Conservation (phyloP, 2,329 filamentous ascomycete genomes). For the Huntiella decipiens region DNA sequence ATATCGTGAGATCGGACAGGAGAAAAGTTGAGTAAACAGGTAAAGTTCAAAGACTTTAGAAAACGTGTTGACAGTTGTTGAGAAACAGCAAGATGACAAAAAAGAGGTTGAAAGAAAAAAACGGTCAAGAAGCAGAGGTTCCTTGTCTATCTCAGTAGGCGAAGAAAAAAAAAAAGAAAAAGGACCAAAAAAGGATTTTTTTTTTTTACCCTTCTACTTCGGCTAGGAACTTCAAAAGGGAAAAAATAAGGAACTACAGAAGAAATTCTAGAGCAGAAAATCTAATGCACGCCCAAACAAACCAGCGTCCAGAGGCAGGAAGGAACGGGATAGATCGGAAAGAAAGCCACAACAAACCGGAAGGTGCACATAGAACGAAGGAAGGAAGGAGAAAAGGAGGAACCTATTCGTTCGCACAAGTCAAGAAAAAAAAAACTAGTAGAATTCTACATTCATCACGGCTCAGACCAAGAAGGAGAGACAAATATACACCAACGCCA, state of each 20-base stretch:
- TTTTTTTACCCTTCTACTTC: background rate
- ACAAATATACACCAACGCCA: too few relatives aligned
- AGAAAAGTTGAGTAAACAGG: too few relatives aligned
- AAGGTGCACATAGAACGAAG: background rate
- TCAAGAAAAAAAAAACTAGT: too few relatives aligned
- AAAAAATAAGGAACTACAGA: background rate
- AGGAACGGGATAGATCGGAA: background rate
- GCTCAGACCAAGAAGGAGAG: too few relatives aligned
- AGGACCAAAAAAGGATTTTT: background rate
- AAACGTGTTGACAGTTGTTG: too few relatives aligned
- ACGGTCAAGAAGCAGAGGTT: too few relatives aligned
- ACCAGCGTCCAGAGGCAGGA: background rate
- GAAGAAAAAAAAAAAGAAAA: background rate
- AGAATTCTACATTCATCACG: too few relatives aligned
- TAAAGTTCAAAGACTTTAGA: too few relatives aligned
- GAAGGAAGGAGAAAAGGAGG: conserved; percentile 1
- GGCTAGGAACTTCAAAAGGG: conserved; percentile 2
- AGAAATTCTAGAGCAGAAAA: background rate
- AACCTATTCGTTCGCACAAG: background rate
- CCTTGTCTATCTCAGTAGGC: conserved; percentile 15
- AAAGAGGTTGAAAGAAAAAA: too few relatives aligned
- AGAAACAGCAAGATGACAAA: too few relatives aligned
- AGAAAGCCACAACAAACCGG: background rate
- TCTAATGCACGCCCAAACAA: background rate
- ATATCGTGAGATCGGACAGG: too few relatives aligned